Percentiles rank a stretch among this genome's conserved stretches.
Evolutionary conservation across 805 yeast genomes (phyloP).

Genomic region (Wickerhamomyces chambardii): DNA sequence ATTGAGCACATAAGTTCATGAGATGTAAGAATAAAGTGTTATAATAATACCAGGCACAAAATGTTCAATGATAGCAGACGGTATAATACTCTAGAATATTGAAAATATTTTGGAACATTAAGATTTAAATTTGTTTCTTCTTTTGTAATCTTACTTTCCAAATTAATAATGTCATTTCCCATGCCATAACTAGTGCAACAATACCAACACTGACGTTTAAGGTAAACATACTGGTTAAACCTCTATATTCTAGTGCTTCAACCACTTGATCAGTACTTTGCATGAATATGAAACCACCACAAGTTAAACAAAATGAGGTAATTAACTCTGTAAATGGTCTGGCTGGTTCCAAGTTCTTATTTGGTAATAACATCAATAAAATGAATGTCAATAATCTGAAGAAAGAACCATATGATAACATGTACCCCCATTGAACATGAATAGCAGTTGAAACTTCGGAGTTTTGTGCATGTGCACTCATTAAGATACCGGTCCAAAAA

Average conservation of each 20-base stretch:
- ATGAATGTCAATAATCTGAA: slow-evolving; percentile 62
- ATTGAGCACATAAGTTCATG: too few relatives aligned
- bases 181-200: slow-evolving; percentile 74
- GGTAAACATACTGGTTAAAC: slow-evolving; percentile 83
- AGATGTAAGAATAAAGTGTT: too few relatives aligned
- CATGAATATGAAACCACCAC: slow-evolving; percentile 92
- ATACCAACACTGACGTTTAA: slow-evolving; percentile 80
- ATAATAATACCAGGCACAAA: too few relatives aligned
- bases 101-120: too few relatives aligned
- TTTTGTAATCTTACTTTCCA: slow-evolving; percentile 42
- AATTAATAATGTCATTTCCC: slow-evolving; percentile 69
- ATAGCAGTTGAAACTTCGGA: slow-evolving; percentile 67
- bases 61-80: too few relatives aligned
- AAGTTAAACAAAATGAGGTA: slow-evolving; percentile 66
- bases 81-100: too few relatives aligned
- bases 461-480: slow-evolving; percentile 93
- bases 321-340: slow-evolving; percentile 86
- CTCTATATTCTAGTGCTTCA: slow-evolving; percentile 73
- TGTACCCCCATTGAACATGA: slow-evolving; percentile 89
- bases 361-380: slow-evolving; percentile 38
- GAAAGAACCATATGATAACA: slow-evolving; percentile 75
- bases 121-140: slow-evolving; percentile 12
- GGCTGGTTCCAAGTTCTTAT: slow-evolving; percentile 33
- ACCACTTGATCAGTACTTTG: slow-evolving; percentile 84
- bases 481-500: slow-evolving; percentile 92